A percentile compares a stretch with the other conserved stretches of the same genome.
Conservation (phyloP, 257 asterid species). For the Fraxinus anomala region DNA sequence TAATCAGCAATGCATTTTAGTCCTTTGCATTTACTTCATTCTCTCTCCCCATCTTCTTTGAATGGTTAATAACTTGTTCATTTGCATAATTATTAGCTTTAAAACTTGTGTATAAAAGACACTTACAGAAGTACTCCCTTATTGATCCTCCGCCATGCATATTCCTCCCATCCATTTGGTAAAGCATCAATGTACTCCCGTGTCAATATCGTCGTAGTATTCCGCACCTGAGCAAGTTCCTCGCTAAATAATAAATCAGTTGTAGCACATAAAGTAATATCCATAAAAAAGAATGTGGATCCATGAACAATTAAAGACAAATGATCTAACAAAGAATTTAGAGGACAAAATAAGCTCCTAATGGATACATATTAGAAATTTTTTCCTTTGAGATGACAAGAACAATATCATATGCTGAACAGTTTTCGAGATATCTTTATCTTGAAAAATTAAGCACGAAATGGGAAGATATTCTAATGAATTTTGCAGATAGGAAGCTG, state of each 20-base stretch:
- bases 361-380: slow-evolving; percentile 2
- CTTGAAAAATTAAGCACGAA: background rate
- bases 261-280: slow-evolving; percentile 40
- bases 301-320: slow-evolving; percentile 9
- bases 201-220: slow-evolving; percentile 84
- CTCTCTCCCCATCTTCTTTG: background rate
- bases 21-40: background rate
- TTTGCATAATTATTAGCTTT: background rate
- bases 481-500: slow-evolving; percentile 29
- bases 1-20: background rate
- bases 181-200: slow-evolving; percentile 90
- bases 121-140: slow-evolving; percentile 91
- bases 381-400: background rate
- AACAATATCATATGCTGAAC: slow-evolving; percentile 14
- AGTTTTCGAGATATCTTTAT: background rate
- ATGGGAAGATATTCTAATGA: background rate
- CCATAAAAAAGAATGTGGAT: slow-evolving; percentile 5
- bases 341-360: slow-evolving; percentile 15
- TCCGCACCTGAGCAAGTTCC: slow-evolving; percentile 89
- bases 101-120: slow-evolving; percentile 18
- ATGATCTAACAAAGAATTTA: slow-evolving; percentile 13
- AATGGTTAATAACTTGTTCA: background rate
- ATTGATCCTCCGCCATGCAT: slow-evolving; percentile 95
- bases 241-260: slow-evolving; percentile 77
- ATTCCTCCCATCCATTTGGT: slow-evolving; percentile 98